Conservation (phyloP, 2,329 filamentous ascomycete species). For the Huntiella moniliformis region DNA sequence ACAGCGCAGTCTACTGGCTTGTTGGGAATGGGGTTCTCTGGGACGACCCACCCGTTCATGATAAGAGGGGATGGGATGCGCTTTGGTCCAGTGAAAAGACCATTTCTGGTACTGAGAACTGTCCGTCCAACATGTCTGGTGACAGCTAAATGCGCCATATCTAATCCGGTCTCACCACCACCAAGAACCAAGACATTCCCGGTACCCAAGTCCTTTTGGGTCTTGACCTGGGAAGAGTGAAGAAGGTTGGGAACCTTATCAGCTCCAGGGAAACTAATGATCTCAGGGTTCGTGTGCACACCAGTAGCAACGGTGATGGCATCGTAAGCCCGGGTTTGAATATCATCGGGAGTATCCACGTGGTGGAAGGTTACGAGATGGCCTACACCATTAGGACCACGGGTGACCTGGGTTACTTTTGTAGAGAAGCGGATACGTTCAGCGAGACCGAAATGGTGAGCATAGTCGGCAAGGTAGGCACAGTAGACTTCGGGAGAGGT, state of each 20-base stretch:
- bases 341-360: conserved; percentile 12
- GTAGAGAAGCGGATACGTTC: conserved; percentile 19
- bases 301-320: conserved; percentile 28
- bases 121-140: conserved; percentile 24
- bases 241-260: conserved; percentile 17
- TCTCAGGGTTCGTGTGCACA: conserved; percentile 23
- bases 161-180: conserved; percentile 27
- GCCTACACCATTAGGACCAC: not conserved
- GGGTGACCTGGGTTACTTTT: conserved; percentile 11
- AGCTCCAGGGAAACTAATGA: conserved; percentile 23
- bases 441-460: conserved; percentile 21
- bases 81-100: conserved; percentile 28
- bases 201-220: conserved; percentile 22
- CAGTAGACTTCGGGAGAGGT: conserved; percentile 23
- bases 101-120: conserved; percentile 26
- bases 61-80: conserved; percentile 14
- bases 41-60: conserved; percentile 1
- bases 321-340: conserved; percentile 19
- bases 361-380: conserved; percentile 3
- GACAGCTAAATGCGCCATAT: conserved; percentile 26
- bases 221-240: conserved; percentile 27
- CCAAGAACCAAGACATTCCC: conserved; percentile 26
- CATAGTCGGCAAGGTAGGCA: conserved; percentile 25
- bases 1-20: conserved; percentile 29
- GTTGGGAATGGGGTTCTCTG: conserved; percentile 16